A percentile compares a stretch with the other conserved stretches of the same genome.
Conservation (phyloP, 2,329 filamentous ascomycete species). For the Stenocarpella maydis region DNA sequence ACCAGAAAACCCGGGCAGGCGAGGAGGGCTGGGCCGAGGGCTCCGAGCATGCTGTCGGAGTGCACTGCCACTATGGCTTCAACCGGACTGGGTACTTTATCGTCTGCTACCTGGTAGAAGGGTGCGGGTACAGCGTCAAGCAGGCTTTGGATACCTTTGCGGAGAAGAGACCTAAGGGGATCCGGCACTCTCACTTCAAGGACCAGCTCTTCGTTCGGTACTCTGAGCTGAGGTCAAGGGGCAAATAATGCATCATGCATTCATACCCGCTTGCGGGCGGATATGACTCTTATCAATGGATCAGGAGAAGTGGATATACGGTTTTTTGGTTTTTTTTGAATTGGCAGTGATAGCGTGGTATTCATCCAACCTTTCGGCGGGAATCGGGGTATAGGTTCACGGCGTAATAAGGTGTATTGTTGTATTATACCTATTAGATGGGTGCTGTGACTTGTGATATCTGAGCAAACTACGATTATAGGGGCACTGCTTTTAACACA, state of each 20-base stretch:
- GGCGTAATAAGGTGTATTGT: conserved; percentile 13
- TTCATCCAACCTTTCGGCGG: background rate
- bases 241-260: background rate
- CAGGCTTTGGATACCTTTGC: conserved; percentile 84
- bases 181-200: conserved; percentile 88
- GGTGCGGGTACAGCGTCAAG: conserved; percentile 73
- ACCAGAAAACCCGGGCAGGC: conserved; percentile 57
- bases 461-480: background rate
- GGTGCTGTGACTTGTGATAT: background rate
- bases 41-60: conserved; percentile 68
- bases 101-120: conserved; percentile 88
- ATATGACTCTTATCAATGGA: background rate
- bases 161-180: conserved; percentile 77
- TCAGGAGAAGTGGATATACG: background rate
- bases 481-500: background rate
- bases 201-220: conserved; percentile 86
- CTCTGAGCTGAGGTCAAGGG: conserved; percentile 44
- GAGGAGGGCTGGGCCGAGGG: conserved; percentile 50
- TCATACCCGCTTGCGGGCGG: too few relatives aligned
- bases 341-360: background rate
- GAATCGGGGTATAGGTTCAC: background rate
- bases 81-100: conserved; percentile 94
- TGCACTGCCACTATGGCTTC: conserved; percentile 96
- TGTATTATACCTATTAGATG: conserved; percentile 24
- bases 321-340: background rate